Evolutionary conservation across 352 stramenopile species (phyloP).

Genomic region (Globisporangium uncinulatum): DNA sequence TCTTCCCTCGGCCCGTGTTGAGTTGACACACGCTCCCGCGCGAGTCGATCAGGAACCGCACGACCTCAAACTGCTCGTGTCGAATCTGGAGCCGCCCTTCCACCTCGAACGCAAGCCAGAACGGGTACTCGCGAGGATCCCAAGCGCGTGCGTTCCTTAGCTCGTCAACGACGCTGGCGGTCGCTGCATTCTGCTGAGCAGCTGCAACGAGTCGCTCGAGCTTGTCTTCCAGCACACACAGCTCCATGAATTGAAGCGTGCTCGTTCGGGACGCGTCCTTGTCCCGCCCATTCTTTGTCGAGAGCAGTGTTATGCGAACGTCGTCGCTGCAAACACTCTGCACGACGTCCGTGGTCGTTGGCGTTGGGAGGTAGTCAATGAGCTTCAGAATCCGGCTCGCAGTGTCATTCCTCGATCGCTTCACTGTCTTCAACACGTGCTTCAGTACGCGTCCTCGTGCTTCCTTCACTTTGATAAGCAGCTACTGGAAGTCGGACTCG

Average conservation of each 20-base stretch:
- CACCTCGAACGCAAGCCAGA: conserved; percentile 86
- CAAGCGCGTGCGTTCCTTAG: conserved; percentile 41
- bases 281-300: no score
- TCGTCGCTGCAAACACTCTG: conserved; percentile 28
- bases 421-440: not conserved
- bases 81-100: conserved; percentile 77
- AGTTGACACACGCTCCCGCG: conserved; percentile 68
- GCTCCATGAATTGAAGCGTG: conserved; percentile 33
- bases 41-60: conserved; percentile 57
- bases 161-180: conserved; percentile 42
- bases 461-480: conserved; percentile 17
- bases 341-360: conserved; percentile 35
- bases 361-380: conserved; percentile 17
- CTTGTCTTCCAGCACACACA: conserved; percentile 79
- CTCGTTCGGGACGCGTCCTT: conserved; percentile 18
- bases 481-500: conserved; percentile 5
- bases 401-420: conserved; percentile 4
- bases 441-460: not conserved
- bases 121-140: conserved; percentile 44
- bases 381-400: conserved; percentile 14
- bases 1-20: conserved; percentile 87
- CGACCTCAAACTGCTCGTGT: conserved; percentile 70
- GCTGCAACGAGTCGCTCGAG: conserved; percentile 28
- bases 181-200: conserved; percentile 9
- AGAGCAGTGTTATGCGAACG: conserved; percentile 6